These are phyloP conservation scores for Adansonia digitata DNA, from an alignment of 345 rosid species.

Conservation along the genomic window DNA sequence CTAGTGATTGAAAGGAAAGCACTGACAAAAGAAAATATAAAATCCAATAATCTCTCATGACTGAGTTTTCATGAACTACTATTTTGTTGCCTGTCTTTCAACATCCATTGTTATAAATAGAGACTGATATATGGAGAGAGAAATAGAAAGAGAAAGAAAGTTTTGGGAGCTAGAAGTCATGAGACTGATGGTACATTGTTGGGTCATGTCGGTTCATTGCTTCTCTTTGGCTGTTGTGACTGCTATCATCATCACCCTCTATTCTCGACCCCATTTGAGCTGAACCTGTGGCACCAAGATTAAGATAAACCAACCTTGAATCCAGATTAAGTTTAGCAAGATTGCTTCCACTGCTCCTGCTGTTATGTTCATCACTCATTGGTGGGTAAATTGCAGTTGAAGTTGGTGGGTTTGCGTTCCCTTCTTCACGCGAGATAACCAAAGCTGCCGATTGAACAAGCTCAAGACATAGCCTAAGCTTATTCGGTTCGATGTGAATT, in stretches of 20 bases:
- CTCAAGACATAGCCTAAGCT: slow-evolving; percentile 91
- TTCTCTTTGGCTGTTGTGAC: slow-evolving; percentile 46
- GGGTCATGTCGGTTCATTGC: slow-evolving; percentile 60
- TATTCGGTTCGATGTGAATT: slow-evolving; percentile 90
- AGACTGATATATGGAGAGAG: neutral
- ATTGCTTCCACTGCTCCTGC: slow-evolving; percentile 44
- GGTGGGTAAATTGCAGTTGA: slow-evolving; percentile 53
- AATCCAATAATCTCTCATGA: slow-evolving; percentile 23
- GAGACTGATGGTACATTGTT: slow-evolving; percentile 67
- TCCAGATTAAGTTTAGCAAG: slow-evolving; percentile 47
- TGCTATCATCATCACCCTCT: slow-evolving; percentile 51
- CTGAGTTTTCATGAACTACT: slow-evolving; percentile 18
- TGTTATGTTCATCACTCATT: slow-evolving; percentile 58
- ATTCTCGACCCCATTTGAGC: slow-evolving; percentile 64
- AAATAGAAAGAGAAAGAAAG: neutral
- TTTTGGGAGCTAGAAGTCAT: slow-evolving; percentile 44
- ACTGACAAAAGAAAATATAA: slow-evolving; percentile 18
- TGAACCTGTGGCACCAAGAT: slow-evolving; percentile 68
- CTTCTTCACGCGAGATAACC: slow-evolving; percentile 97
- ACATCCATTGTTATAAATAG: slow-evolving; percentile 6
- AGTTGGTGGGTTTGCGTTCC: slow-evolving; percentile 39
- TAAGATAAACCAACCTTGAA: slow-evolving; percentile 84
- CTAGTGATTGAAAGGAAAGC: neutral
- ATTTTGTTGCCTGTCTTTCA: slow-evolving; percentile 20
- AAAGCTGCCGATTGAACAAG: slow-evolving; percentile 95